Conservation (phyloP, 352 stramenopile genomes). For the Blastocystis sp. region DNA sequence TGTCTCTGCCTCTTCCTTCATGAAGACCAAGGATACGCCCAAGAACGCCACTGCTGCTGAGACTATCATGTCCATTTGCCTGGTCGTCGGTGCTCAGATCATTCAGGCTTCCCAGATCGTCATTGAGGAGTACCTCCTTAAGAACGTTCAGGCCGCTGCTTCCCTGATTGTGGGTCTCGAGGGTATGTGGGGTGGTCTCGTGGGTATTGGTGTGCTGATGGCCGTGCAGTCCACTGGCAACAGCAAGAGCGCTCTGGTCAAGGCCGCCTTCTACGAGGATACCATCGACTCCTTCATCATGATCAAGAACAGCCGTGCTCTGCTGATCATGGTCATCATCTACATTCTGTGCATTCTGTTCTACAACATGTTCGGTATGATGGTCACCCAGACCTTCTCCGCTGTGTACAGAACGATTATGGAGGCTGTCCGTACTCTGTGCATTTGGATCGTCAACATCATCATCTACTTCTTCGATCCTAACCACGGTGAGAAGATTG, state of each 20-base stretch:
- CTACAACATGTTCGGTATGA: constrained; percentile 74
- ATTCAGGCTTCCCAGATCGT: constrained; percentile 83
- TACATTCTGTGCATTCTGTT: constrained; percentile 73
- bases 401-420: constrained; percentile 72
- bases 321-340: constrained; percentile 72
- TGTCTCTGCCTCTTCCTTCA: constrained; percentile 70
- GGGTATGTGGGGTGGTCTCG: constrained; percentile 78
- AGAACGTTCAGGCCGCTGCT: constrained; percentile 77
- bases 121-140: constrained; percentile 83
- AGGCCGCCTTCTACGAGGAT: constrained; percentile 59
- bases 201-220: constrained; percentile 20
- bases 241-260: constrained; percentile 49
- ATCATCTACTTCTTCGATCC: constrained; percentile 71
- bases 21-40: constrained; percentile 60
- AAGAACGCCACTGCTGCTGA: constrained; percentile 48
- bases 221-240: constrained; percentile 29
- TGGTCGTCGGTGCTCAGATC: constrained; percentile 81
- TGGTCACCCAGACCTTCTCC: constrained; percentile 72
- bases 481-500: constrained; percentile 64
- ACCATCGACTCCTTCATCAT: constrained; percentile 67
- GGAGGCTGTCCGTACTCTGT: constrained; percentile 72
- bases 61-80: constrained; percentile 75
- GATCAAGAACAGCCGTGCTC: constrained; percentile 36
- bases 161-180: constrained; percentile 79
- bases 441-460: constrained; percentile 71